Evolutionary conservation across 2,329 filamentous ascomycete species (phyloP).

Genomic region (Thielaviopsis punctulata): DNA sequence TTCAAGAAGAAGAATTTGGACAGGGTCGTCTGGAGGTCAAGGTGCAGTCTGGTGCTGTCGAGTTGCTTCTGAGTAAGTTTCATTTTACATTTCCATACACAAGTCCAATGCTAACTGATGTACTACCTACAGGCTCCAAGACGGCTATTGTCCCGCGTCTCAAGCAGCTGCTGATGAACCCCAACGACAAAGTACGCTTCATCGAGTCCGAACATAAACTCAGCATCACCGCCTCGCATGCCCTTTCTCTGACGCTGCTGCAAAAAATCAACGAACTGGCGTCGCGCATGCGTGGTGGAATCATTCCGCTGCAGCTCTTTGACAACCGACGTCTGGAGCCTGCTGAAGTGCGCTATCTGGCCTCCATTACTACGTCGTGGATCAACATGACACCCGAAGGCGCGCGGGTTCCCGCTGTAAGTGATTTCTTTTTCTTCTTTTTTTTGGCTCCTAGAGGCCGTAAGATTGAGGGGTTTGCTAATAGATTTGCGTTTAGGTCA

Average conservation of each 20-base stretch:
- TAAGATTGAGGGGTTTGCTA: background rate
- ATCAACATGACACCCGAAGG: conserved; percentile 3
- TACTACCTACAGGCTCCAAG: conserved; percentile 1
- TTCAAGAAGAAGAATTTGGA: conserved; percentile 26
- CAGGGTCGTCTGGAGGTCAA: conserved; percentile 25
- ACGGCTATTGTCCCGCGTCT: conserved; percentile 16
- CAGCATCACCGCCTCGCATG: conserved; percentile 9
- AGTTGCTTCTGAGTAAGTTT: conserved; percentile 28
- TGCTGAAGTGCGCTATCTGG: conserved; percentile 18
- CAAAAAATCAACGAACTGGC: conserved; percentile 20
- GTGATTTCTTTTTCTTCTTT: background rate
- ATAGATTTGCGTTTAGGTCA: background rate
- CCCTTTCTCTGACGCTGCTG: conserved; percentile 17
- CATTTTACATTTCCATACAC: background rate
- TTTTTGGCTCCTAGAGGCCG: too few species aligned
- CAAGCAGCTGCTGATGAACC: conserved; percentile 19
- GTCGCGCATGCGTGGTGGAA: conserved; percentile 15
- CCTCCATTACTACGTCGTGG: conserved; percentile 19
- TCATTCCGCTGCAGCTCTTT: conserved; percentile 16
- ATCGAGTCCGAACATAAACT: conserved; percentile 11
- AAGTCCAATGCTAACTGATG: background rate
- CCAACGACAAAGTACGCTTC: conserved; percentile 7
- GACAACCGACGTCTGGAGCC: conserved; percentile 13
- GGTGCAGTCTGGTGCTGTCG: conserved; percentile 25
- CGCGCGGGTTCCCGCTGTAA: conserved; percentile 3